Base-by-base conservation (phyloP, 495 filamentous ascomycete species). In the Aspergillus kassunensis region DNA sequence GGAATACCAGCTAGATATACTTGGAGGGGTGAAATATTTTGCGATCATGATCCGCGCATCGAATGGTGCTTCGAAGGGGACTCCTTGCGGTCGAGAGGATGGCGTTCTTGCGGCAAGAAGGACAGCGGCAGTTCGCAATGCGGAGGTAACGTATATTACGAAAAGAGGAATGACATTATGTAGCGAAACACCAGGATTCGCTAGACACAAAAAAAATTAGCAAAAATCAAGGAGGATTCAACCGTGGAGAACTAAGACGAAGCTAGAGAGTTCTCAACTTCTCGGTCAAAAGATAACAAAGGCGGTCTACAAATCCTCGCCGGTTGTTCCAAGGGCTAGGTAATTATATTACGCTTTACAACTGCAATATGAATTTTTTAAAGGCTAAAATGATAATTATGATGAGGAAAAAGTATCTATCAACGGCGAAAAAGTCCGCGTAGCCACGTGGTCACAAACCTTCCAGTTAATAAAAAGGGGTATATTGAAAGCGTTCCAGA, bases 401-500 rank as follows among this genome's bases (percentile, higher is more conserved):
- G 34, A 40, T 5, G 25, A n/a, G n/a, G n/a, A n/a, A n/a, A 15
- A 48, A 31, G 13, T 47, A 55, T 44, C 30, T 48, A 44, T 49
- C 46, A 19, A 55, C 41, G 12, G 41, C 46, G 13, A 19, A 16
- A 33, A 45, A 47, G 33, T 46, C 51, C 13, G 34, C 42, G 46
- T 34, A 6, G 33, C 42, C 51, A 37, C 29, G 37, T 44, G 21
- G 49, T 44, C 31, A 40, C 49, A 34, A 52, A 44, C 24, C 21
- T 44, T 44, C 25, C 42, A 53, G 46, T 19, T 36, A 40, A 27
- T 46, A 40, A 46, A 41, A 33, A 43, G 39, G 51, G 42, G 42
- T 53, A 53, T 53, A 39, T 31, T 46, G 42, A 53, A 53, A 51
- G 27, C 37, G 39, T 51, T 42, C 48, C 51, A 45, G 43, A 37